phyloP scores from a whole-genome alignment of 2,329 filamentous ascomycete genomes.

The Lithohypha guttulata region DNA sequence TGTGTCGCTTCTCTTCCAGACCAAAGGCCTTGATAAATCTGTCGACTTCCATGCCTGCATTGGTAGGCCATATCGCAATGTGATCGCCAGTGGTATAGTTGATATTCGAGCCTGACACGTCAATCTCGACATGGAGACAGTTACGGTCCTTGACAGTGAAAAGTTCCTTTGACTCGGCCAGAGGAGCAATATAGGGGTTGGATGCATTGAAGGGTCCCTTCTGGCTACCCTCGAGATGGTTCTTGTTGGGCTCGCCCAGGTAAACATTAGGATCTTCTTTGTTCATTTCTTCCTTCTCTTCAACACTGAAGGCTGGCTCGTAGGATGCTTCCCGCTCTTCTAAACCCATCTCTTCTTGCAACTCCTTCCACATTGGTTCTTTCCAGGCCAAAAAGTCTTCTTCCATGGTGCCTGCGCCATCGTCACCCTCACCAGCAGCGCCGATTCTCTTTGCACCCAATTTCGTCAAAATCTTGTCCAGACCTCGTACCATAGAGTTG shows the following conservation, averaged over 20 bases:
- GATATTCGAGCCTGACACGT: conserved; percentile 79
- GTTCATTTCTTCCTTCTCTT: conserved; percentile 62
- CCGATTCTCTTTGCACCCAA: conserved; percentile 78
- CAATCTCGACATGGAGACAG: conserved; percentile 92
- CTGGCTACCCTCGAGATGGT: conserved; percentile 73
- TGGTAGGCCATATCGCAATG: conserved; percentile 94
- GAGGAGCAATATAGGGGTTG: conserved; percentile 93
- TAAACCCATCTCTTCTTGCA: conserved; percentile 71
- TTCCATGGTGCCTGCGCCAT: conserved; percentile 98
- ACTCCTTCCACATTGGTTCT: conserved; percentile 91
- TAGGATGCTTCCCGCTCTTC: conserved; percentile 95
- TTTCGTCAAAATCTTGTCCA: conserved; percentile 69
- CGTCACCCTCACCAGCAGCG: conserved; percentile 84
- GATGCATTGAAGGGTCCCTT: conserved; percentile 92
- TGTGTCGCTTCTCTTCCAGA: conserved; percentile 63
- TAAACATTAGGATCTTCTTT: conserved; percentile 74
- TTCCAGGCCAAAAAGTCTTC: conserved; percentile 99
- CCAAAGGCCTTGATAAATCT: conserved; percentile 72
- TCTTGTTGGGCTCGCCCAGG: conserved; percentile 90
- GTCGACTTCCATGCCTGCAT: conserved; percentile 84
- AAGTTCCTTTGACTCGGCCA: conserved; percentile 78
- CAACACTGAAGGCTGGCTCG: conserved; percentile 80
- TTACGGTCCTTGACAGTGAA: conserved; percentile 85
- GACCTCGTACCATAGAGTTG: conserved; percentile 93
- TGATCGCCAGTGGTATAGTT: conserved; percentile 95